A percentile compares a stretch with the other conserved stretches of the same genome.
Conservation (phyloP, 805 yeast genomes). For the Kluyveromyces dobzhanskii region DNA sequence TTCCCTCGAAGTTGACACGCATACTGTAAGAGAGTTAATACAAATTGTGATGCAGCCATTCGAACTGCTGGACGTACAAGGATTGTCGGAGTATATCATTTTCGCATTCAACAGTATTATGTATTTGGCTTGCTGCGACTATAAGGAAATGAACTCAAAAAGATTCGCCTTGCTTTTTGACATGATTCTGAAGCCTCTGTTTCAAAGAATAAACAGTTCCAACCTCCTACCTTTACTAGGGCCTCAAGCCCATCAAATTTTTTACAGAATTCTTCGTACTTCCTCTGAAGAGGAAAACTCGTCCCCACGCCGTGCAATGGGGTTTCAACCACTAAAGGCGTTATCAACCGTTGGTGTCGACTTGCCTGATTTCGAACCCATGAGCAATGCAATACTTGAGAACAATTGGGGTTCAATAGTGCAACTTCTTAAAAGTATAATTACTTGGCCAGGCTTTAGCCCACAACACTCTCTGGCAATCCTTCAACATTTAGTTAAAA, state of each 20-base stretch:
- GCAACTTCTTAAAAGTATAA: background rate
- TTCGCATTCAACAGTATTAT: constrained; percentile 15
- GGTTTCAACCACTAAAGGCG: constrained; percentile 15
- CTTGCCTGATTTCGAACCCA: constrained; percentile 12
- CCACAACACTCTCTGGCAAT: background rate
- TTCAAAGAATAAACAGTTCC: constrained; percentile 1
- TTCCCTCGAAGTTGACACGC: background rate
- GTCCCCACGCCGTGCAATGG: constrained; percentile 1
- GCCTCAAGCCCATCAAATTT: background rate
- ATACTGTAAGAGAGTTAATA: background rate
- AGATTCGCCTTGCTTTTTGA: constrained; percentile 12
- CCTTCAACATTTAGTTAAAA: background rate
- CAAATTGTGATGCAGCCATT: constrained; percentile 12
- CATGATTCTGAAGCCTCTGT: constrained; percentile 13
- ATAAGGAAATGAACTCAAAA: background rate
- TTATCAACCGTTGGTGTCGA: constrained; percentile 19
- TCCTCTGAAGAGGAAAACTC: background rate
- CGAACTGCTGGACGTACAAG: constrained; percentile 5
- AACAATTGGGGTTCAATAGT: constrained; percentile 9
- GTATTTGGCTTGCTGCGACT: constrained; percentile 9
- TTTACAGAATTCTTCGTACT: background rate
- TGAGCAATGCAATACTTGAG: constrained; percentile 8
- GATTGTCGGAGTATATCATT: constrained; percentile 10
- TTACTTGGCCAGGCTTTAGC: background rate
- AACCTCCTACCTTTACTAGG: background rate